Percentiles rank a stretch among this genome's conserved stretches.
Conservation (phyloP, 192 early-diverging fungal genomes). For the Pecoramyces ruminantium region DNA sequence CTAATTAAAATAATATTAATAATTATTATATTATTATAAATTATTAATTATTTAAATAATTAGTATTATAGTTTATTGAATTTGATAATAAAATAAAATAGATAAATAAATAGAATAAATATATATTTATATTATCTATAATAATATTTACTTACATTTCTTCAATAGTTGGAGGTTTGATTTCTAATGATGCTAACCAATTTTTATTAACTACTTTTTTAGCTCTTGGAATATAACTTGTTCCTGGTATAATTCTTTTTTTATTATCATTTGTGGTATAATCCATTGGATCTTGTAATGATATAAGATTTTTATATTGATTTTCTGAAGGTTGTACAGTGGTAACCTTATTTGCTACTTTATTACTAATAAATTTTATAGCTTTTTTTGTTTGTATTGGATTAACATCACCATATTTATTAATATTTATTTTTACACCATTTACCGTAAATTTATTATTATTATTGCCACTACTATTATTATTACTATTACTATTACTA, state of each 20-base stretch:
- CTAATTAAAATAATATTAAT: background rate
- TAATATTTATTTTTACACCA: background rate
- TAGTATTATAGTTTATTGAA: too few relatives aligned
- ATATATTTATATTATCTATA: too few relatives aligned
- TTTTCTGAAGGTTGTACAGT: background rate
- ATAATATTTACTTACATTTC: background rate
- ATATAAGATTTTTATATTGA: background rate
- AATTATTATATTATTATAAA: too few relatives aligned
- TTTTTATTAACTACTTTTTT: background rate
- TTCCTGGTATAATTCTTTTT: background rate
- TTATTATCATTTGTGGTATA: background rate
- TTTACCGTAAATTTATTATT: background rate
- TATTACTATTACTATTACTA: background rate
- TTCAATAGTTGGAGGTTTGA: background rate
- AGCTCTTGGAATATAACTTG: background rate
- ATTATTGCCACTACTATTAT: background rate
- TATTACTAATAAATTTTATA: background rate
- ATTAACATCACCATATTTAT: background rate
- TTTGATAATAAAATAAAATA: too few relatives aligned
- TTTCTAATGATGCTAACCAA: background rate
- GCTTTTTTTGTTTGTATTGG: background rate
- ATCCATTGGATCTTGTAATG: background rate
- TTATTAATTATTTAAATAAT: too few relatives aligned
- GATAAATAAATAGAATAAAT: too few relatives aligned
- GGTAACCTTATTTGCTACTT: background rate